Conservation (phyloP, 2,329 filamentous ascomycete species). For the Colletotrichum chlorophyti region DNA sequence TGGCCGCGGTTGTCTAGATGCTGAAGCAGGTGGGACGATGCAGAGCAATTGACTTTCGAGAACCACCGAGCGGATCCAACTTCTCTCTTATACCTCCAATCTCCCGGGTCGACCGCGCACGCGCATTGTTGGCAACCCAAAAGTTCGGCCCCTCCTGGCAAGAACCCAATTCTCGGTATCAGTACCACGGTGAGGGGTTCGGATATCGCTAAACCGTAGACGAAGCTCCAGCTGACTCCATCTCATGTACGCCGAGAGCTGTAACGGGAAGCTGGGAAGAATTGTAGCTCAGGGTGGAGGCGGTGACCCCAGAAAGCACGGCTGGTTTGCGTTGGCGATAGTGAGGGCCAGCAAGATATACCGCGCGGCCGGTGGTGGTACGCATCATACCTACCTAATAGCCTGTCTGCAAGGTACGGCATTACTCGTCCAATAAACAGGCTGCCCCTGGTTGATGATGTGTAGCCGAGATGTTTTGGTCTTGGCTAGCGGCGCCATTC, state of each 20-base stretch:
- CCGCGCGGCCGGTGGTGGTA: background rate
- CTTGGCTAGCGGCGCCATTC: background rate
- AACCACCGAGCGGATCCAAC: background rate
- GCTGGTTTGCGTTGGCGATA: background rate
- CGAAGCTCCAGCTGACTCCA: background rate
- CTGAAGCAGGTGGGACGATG: background rate
- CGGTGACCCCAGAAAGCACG: background rate
- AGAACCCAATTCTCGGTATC: too few relatives aligned
- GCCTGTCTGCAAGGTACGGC: background rate
- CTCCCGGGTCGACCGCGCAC: too few relatives aligned
- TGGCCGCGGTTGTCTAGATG: background rate
- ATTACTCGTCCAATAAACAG: background rate
- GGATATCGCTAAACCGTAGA: background rate
- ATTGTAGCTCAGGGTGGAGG: background rate
- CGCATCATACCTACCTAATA: too few relatives aligned
- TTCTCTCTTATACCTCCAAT: too few relatives aligned
- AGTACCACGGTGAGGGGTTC: background rate
- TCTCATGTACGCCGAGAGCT: slow-evolving; percentile 14
- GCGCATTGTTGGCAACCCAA: too few relatives aligned
- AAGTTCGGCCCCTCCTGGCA: too few relatives aligned
- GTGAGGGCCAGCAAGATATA: background rate
- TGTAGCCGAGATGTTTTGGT: background rate
- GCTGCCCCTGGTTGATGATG: background rate
- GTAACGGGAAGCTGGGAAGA: slow-evolving; percentile 4
- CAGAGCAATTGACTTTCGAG: background rate